A percentile compares a stretch with the other conserved stretches of the same genome.
phyloP scores from a whole-genome alignment of 139 green algal genomes.

The Picocystis salinarum region DNA sequence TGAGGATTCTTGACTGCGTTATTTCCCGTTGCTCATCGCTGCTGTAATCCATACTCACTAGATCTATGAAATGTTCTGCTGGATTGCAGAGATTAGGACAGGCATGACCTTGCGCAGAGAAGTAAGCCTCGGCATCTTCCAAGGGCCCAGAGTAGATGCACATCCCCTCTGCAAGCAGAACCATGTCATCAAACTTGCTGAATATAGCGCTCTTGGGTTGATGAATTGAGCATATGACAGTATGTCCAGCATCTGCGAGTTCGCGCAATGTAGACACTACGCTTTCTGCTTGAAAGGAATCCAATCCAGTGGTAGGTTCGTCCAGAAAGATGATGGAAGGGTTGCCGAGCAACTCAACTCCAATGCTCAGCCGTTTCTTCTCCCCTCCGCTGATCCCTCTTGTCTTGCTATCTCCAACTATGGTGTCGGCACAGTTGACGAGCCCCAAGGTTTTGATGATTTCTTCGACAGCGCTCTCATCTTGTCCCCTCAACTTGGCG shows the following conservation, averaged over 20 bases:
- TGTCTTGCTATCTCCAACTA: constrained; percentile 46
- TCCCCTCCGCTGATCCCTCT: constrained; percentile 37
- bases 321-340: constrained; percentile 38
- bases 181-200: constrained; percentile 72
- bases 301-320: constrained; percentile 75
- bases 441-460: constrained; percentile 54
- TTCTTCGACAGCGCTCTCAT: constrained; percentile 24
- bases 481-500: constrained; percentile 33
- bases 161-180: constrained; percentile 46
- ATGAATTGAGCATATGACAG: constrained; percentile 56
- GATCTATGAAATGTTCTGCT: constrained; percentile 51
- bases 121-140: constrained; percentile 23
- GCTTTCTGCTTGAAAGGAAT: constrained; percentile 50
- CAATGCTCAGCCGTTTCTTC: constrained; percentile 67
- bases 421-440: constrained; percentile 30
- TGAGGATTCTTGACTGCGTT: constrained; percentile 21
- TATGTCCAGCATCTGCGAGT: constrained; percentile 40
- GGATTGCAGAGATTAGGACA: constrained; percentile 63
- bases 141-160: constrained; percentile 38
- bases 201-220: constrained; percentile 73
- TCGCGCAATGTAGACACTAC: constrained; percentile 50
- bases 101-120: constrained; percentile 38
- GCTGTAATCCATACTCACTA: constrained; percentile 59
- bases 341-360: constrained; percentile 54
- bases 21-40: constrained; percentile 25